Base-by-base conservation (phyloP, 2,329 filamentous ascomycete genomes). In the Xylariaceae sp. region DNA sequence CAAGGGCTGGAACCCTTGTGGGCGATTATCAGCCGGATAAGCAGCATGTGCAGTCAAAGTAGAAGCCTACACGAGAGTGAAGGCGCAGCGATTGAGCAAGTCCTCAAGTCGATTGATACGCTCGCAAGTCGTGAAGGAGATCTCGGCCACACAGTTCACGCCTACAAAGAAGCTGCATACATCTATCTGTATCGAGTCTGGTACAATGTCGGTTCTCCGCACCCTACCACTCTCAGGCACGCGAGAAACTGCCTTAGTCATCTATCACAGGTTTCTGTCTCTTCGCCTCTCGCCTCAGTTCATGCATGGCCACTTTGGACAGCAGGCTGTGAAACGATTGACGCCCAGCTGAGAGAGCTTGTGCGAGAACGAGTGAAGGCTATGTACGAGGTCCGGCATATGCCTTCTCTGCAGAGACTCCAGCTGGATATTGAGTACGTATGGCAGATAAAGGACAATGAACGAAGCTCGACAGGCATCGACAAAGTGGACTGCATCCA, bases 271-370 rank as follows among this genome's bases (percentile, higher is more conserved):
- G 64, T 70, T 2, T 58, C 63, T 3, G 56, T 67, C 13, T 48
- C 51, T 2, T 70, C 68, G 1, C 62, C 68, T 4, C 66, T 69
- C 10, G 64, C 63, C 6, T 64, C 68, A 1, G 60, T 59, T 1
- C 69, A 71, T 20, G 63, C 64, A 11, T 70, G 67, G 67, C 68
- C 69, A 4, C 50, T 70, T 1, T 70, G 64, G 66, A 70, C 67
- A 2, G 67, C 67, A 0, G 69, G 64, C 2, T 70, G 69, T 47
- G 69, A 71, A 43, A 65, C 67, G 1, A 61, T 68, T 37, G 63
- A 67, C 20, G 30, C 20, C 0, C 36, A 52, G 2, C 35, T 61
- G 18, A 60, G 69, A 3, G 59, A 57, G 27, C 57, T 62, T 8
- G 68, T 67, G 6, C 55, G 61, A 7, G 55, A 60, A 7, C 54